These are phyloP conservation scores for Allium cepa DNA, from an alignment of 106 monocot genomes.

Conservation along the genomic window DNA sequence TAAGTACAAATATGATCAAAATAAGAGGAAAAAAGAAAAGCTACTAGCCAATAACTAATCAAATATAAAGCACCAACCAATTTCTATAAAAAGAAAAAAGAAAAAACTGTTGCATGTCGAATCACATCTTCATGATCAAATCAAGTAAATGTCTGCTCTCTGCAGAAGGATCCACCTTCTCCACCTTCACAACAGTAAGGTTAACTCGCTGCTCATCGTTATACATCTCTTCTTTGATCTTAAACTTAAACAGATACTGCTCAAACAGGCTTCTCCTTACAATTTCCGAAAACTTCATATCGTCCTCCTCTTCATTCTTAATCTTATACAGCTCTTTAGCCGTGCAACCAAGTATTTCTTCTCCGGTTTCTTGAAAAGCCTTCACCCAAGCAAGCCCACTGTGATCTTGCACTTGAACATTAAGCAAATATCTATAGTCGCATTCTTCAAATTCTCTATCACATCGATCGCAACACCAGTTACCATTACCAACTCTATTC, in stretches of 20 bases:
- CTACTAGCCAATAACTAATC: too few relatives aligned
- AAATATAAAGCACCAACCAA: too few relatives aligned
- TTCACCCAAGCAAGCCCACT: conserved; percentile 76
- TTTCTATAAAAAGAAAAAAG: too few relatives aligned
- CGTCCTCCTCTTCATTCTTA: conserved; percentile 56
- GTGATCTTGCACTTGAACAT: conserved; percentile 91
- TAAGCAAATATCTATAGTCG: conserved; percentile 89
- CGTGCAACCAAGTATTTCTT: conserved; percentile 69
- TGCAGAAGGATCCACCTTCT: conserved; percentile 58
- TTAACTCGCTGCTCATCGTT: conserved; percentile 82
- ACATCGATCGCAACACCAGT: conserved; percentile 78
- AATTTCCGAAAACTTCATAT: conserved; percentile 52
- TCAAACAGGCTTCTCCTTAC: conserved; percentile 48
- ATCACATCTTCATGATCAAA: conserved; percentile 29
- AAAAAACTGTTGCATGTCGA: too few relatives aligned
- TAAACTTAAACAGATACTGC: conserved; percentile 68
- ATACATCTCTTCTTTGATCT: conserved; percentile 83
- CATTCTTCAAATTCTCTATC: conserved; percentile 74
- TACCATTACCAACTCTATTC: conserved; percentile 32
- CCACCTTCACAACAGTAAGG: conserved; percentile 63
- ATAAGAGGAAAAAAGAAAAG: too few relatives aligned
- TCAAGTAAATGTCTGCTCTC: conserved; percentile 74
- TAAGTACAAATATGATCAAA: too few relatives aligned
- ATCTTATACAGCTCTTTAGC: conserved; percentile 66
- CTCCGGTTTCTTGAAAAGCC: conserved; percentile 90